Evolutionary conservation across 1,284 basidiomycete genomes (phyloP), one percentile per base, ranked within the genome.

Genomic region (Rhodotorula sp.): DNA sequence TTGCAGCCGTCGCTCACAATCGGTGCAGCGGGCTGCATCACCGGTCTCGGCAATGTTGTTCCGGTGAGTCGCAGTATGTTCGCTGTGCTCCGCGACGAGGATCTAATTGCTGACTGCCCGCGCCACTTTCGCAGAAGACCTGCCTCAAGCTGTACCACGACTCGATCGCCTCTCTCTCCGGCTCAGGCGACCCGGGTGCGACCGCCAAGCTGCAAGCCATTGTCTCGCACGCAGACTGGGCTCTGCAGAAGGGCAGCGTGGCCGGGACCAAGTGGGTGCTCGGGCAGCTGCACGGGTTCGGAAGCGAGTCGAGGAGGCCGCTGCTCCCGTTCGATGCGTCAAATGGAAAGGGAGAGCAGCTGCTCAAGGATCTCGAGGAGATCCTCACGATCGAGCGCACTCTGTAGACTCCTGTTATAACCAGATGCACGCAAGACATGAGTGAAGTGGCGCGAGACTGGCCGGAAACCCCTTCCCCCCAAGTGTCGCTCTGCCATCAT

Each of bases 151-250:
- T 76, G 34, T 74, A 64, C 73, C 59, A 54, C 19, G 54, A 66
- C 23, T 67, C 73, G 21, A 13, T 63, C 25, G 66, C 75, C 0
- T 70, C 72, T 13, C 65, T 76, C n/a, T 62, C 66, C 8, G 66
- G 70, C 49, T 41, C 57, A 19, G n/a, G 19, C 1, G 21, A 41
- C 25, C 25, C 58, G 7, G 42, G 55, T 16, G 62, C 57, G 1
- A 65, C 67, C 2, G 41, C 48, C 23, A n/a, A 55, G 9, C 59
- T 73, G 23, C 71, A 74, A 48, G 42, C 19, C 7, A 41, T 70
- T 62, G 73, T 74, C 25, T 74, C 73, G 13, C 46, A 25, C 45
- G 73, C 67, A 7, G 73, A 74, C 57, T 72, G 73, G 71, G 58
- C 63, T 8, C 53, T 73, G 19, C 62, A 65, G 19, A 74, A 74